These are phyloP conservation scores for Capsicum chinense DNA, from an alignment of 257 asterid genomes.

Conservation along the genomic window DNA sequence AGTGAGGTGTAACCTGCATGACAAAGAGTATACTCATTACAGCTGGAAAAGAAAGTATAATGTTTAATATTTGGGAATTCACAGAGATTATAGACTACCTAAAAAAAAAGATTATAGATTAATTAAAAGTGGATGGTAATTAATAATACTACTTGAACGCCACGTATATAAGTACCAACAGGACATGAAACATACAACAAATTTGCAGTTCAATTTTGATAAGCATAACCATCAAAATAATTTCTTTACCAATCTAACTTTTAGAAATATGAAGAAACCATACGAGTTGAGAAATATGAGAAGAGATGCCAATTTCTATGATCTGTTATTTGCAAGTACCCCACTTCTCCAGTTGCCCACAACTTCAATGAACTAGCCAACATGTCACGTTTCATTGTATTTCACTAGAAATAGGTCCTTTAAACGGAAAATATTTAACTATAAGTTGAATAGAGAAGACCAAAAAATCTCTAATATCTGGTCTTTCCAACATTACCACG, in stretches of 20 bases:
- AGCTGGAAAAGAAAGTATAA: not conserved
- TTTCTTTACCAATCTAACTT: not conserved
- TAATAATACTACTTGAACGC: not conserved
- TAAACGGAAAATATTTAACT: not conserved
- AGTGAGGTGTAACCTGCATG: slow-evolving; percentile 86
- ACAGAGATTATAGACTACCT: not conserved
- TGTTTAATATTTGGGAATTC: not conserved
- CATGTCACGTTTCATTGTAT: slow-evolving; percentile 16
- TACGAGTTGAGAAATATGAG: slow-evolving; percentile 5
- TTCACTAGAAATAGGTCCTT: slow-evolving; percentile 12
- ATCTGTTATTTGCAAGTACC: not conserved
- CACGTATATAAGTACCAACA: not conserved
- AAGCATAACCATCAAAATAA: slow-evolving; percentile 8
- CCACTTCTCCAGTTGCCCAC: not conserved
- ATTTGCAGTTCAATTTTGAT: not conserved
- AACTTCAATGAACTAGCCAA: not conserved
- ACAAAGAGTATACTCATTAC: slow-evolving; percentile 38
- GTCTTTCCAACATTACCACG: not conserved
- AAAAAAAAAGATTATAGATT: not conserved
- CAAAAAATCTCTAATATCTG: slow-evolving; percentile 8
- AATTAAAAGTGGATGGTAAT: slow-evolving; percentile 9
- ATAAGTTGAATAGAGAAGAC: slow-evolving; percentile 7
- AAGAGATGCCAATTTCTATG: slow-evolving; percentile 9
- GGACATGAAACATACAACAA: slow-evolving; percentile 10
- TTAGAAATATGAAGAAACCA: not conserved